phyloP scores from a whole-genome alignment of 345 rosid genomes.

The Melastoma malabathricum region DNA sequence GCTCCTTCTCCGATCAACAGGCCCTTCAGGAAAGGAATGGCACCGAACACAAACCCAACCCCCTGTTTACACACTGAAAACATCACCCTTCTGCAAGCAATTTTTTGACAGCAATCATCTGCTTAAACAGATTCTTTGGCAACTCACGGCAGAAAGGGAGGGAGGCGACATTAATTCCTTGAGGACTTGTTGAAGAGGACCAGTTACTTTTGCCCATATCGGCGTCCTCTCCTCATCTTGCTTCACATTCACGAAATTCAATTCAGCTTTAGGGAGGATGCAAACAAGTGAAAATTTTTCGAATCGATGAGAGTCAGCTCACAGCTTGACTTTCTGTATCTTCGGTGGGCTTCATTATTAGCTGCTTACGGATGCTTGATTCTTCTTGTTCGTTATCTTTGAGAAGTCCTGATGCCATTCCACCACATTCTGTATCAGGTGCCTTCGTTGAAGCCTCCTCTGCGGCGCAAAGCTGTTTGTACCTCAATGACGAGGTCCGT shows the following conservation, averaged over 20 bases:
- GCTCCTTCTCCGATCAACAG: conserved; percentile 62
- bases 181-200: conserved; percentile 30
- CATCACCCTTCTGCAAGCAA: neutral
- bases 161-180: conserved; percentile 74
- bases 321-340: conserved; percentile 27
- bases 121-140: neutral
- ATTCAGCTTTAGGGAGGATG: neutral
- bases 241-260: conserved; percentile 6
- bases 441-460: conserved; percentile 14
- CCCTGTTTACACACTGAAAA: conserved; percentile 22
- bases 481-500: conserved; percentile 33
- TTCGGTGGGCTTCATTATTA: conserved; percentile 13
- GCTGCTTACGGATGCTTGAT: conserved; percentile 6
- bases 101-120: neutral
- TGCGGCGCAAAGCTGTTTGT: conserved; percentile 24
- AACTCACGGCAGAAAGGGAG: conserved; percentile 69
- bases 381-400: conserved; percentile 12
- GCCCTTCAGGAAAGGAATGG: conserved; percentile 45
- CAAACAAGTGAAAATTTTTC: neutral
- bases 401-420: conserved; percentile 36
- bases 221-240: conserved; percentile 11
- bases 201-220: conserved; percentile 21
- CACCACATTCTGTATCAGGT: conserved; percentile 43
- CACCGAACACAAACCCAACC: conserved; percentile 62
- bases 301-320: conserved; percentile 1